These are phyloP conservation scores for Pelagophyceae sp. DNA, from an alignment of 352 stramenopile genomes.

Conservation along the genomic window DNA sequence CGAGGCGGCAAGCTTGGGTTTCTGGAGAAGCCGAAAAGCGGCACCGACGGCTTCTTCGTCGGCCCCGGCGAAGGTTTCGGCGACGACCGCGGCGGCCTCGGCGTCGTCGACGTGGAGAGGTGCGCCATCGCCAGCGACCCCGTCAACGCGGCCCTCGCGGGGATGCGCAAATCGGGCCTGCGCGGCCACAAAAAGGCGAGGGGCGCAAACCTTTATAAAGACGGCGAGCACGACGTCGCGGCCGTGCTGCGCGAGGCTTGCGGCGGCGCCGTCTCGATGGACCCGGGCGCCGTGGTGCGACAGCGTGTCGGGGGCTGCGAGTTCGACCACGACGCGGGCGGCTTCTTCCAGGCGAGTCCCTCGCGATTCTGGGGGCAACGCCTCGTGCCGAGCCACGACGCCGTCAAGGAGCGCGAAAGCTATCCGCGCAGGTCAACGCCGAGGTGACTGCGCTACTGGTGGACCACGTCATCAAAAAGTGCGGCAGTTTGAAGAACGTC, in stretches of 20 bases:
- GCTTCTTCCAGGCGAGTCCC: constrained; percentile 82
- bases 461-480: constrained; percentile 43
- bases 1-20: constrained; percentile 44
- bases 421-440: constrained; percentile 72
- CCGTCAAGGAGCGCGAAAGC: no score
- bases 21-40: constrained; percentile 47
- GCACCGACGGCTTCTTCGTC: constrained; percentile 45
- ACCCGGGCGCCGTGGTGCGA: constrained; percentile 42
- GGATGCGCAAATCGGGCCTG: constrained; percentile 59
- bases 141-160: constrained; percentile 51
- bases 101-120: constrained; percentile 55
- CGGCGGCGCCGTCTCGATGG: constrained; percentile 57
- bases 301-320: constrained; percentile 43
- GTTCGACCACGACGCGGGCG: constrained; percentile 64
- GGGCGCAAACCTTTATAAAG: constrained; percentile 53
- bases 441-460: constrained; percentile 59
- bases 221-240: constrained; percentile 45
- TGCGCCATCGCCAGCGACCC: constrained; percentile 64
- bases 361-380: no score
- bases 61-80: constrained; percentile 50
- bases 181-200: constrained; percentile 62
- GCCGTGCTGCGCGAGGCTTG: constrained; percentile 63
- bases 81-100: constrained; percentile 17
- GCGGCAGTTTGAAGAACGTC: constrained; percentile 50
- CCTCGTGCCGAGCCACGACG: no score